Evolutionary conservation across 805 yeast species (phyloP).

Genomic region (Lipomyces starkeyi): DNA sequence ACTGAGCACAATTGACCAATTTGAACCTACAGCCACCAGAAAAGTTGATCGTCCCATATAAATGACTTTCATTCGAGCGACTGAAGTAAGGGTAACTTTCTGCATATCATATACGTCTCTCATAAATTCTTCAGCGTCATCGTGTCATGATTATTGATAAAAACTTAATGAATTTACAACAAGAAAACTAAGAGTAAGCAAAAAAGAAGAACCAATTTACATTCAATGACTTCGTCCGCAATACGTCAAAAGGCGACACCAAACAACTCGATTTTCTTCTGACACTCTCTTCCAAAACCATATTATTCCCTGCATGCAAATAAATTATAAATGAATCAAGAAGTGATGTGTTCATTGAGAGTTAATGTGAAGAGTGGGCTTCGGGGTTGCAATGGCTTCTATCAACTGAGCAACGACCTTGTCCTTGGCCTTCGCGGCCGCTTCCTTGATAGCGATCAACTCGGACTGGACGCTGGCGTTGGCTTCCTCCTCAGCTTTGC

Average conservation of each 20-base stretch:
- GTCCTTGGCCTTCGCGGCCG: conserved; percentile 65
- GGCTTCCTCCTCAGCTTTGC: conserved; percentile 78
- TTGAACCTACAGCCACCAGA: too few species aligned
- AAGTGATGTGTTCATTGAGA: conserved; percentile 50
- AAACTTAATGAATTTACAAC: not conserved
- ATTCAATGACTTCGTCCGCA: not conserved
- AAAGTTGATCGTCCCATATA: too few species aligned
- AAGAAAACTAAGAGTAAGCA: not conserved
- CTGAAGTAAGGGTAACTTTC: too few species aligned
- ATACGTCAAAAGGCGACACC: not conserved
- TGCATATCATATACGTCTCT: too few species aligned
- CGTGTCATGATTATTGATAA: not conserved
- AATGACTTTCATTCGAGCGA: too few species aligned
- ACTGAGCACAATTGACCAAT: too few species aligned
- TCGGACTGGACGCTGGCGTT: conserved; percentile 74
- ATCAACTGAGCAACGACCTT: conserved; percentile 77
- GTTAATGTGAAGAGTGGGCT: conserved; percentile 82
- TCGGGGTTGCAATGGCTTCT: conserved; percentile 78
- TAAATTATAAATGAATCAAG: not conserved
- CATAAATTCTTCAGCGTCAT: too few species aligned
- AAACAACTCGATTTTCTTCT: not conserved
- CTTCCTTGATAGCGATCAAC: conserved; percentile 67
- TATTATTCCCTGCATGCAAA: not conserved
- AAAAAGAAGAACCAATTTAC: conserved; percentile 1
- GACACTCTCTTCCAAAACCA: not conserved